Evolutionary conservation across 2,329 filamentous ascomycete species (phyloP), one percentile per base, ranked within the genome.

Genomic region (Cytospora leucostoma): DNA sequence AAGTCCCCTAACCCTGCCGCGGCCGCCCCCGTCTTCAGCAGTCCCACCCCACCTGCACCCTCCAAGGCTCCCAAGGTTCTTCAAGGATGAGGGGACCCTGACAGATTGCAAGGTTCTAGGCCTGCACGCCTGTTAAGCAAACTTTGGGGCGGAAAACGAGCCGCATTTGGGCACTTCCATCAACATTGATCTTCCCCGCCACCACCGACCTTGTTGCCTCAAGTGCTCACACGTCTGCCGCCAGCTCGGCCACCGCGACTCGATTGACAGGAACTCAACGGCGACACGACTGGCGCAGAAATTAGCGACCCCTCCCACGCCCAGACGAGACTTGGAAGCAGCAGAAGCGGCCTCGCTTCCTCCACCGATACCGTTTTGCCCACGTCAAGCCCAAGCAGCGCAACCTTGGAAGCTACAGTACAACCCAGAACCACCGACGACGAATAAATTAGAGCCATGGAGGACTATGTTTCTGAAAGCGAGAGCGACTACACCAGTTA

Each of bases 401-500:
- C 40, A 40, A 53, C 27, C 51, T 55, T 40, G 17, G 32, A 40
- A 53, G 37, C 51, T 55, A 33, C 38, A 61, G 51, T 49, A 33
- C 40, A 15, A 44, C 38, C 58, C 34, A n/a, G 51, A 56, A 17
- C 38, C 21, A 21, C 40, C 40, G 21, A 38, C 47, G 37, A 37
- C 55, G 35, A 15, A 33, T 32, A 47, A 34, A 44, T 55, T 40
- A 55, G 15, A 59, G 80, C 75, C 71, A 98, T 98, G 95, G 95
- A 98, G 76, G 94, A 98, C 79, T 98, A 95, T 78, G 93, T 92
- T 69, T 97, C 93, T 74, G 95, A 99, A 78, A 96, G 93, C 13
- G 95, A 99, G 75, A 97, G 93, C 78, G 95, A 99, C 80, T 99
- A 98, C 76, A 97, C 95, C 56, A 98, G 93, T 79, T 99, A 98